A percentile compares a stretch with the other conserved stretches of the same genome.
Evolutionary conservation across 2,329 filamentous ascomycete species (phyloP).

Genomic region (Monilinia fructigena): DNA sequence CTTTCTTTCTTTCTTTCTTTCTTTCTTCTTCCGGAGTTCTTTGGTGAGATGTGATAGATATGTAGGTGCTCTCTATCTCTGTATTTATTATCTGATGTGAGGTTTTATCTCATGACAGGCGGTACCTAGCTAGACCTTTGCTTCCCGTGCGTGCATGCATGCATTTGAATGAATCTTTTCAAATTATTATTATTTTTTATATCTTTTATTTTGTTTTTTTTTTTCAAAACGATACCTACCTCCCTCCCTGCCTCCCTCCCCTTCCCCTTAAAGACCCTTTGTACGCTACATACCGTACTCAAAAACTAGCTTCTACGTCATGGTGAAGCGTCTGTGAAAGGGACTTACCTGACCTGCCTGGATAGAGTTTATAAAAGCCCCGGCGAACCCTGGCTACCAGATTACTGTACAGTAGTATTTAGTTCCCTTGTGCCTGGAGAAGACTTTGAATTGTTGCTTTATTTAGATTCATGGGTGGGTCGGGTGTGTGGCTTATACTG

Average conservation of each 20-base stretch:
- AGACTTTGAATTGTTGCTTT: constrained; percentile 12
- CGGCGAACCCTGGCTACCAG: not conserved
- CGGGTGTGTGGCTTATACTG: constrained; percentile 15
- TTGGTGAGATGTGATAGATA: not conserved
- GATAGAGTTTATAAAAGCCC: not conserved
- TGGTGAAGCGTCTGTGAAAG: not conserved
- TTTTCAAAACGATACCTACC: too few relatives aligned
- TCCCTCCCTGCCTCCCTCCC: too few relatives aligned
- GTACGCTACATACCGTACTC: not conserved
- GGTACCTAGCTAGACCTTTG: too few relatives aligned
- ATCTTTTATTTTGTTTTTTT: too few relatives aligned
- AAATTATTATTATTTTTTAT: too few relatives aligned
- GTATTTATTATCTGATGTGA: not conserved
- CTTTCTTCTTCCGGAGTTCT: not conserved
- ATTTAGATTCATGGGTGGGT: constrained; percentile 16
- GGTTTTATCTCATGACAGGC: too few relatives aligned
- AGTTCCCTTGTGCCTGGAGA: constrained; percentile 14
- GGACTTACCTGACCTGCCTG: not conserved
- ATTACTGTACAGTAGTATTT: too few relatives aligned
- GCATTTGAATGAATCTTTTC: too few relatives aligned
- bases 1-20: not conserved
- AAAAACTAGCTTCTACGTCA: constrained; percentile 2
- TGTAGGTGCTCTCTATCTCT: too few relatives aligned
- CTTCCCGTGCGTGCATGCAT: too few relatives aligned
- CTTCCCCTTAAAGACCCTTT: too few relatives aligned